Conservation (phyloP, 1,139 yeast genomes). For the Williopsis jadinii region DNA sequence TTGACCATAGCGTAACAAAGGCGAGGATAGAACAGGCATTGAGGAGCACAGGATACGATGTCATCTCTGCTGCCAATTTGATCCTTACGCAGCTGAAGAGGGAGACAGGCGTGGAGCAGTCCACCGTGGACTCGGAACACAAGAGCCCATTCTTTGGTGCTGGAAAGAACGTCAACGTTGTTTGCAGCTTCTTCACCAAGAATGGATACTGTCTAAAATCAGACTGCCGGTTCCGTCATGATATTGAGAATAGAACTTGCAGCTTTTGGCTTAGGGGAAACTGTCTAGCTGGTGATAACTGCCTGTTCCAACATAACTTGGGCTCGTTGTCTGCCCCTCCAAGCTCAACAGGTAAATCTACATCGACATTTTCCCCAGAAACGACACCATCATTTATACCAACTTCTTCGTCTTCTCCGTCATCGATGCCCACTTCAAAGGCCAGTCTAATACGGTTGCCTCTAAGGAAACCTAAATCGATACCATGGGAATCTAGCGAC, state of each 20-base stretch:
- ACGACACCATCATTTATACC: background rate
- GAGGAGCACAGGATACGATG: slow-evolving; percentile 17
- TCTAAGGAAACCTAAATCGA: slow-evolving; percentile 22
- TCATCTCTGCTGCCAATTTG: slow-evolving; percentile 17
- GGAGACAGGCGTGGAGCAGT: slow-evolving; percentile 1
- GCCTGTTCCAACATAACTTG: slow-evolving; percentile 30
- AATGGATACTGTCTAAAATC: slow-evolving; percentile 34
- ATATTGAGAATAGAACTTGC: slow-evolving; percentile 31
- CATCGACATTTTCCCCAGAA: background rate
- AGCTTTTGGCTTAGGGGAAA: slow-evolving; percentile 37
- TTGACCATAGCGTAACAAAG: slow-evolving; percentile 14
- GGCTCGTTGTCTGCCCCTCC: slow-evolving; percentile 7
- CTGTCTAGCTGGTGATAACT: slow-evolving; percentile 33
- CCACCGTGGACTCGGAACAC: background rate
- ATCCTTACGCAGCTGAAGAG: slow-evolving; percentile 16
- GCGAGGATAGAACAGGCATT: slow-evolving; percentile 19
- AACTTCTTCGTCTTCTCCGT: background rate
- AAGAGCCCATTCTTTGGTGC: slow-evolving; percentile 9
- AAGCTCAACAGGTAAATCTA: background rate
- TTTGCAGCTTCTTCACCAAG: slow-evolving; percentile 32
- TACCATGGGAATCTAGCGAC: slow-evolving; percentile 28
- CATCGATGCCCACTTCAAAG: slow-evolving; percentile 1
- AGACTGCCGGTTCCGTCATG: slow-evolving; percentile 38
- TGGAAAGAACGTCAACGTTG: slow-evolving; percentile 21
- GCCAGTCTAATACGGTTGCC: slow-evolving; percentile 17